Base-by-base conservation (phyloP, 495 filamentous ascomycete genomes). In the Aspergillus egyptiacus region DNA sequence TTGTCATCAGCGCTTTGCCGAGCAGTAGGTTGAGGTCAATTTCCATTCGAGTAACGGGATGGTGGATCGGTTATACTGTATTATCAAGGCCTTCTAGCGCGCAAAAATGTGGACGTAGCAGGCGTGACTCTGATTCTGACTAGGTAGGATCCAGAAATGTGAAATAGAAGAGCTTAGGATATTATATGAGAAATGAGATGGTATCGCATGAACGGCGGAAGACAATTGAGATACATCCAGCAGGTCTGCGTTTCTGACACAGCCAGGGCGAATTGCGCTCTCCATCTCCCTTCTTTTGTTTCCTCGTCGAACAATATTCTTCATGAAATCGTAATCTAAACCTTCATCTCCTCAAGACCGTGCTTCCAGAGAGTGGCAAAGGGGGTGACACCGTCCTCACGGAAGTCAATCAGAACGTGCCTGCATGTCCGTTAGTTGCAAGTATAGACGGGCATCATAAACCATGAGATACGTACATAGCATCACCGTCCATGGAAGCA, bases 391-490 rank as follows among this genome's bases (percentile, higher is more conserved):
- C 93, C 93, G 58, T 97, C 94, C 64, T 94, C 91, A 61, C 91
- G 89, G 78, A 95, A 98, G 76, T 97, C 91, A 65, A 96, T 84
- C 46, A 96, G 88, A 48, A 93, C 77, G 61, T 95, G 78, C 89
- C 89, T 95, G 53, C 19, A 22, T 40, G n/a, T 25, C 24, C 30
- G 25, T 67, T 44, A 68, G 62, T 52, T 36, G 5, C n/a, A n/a
- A n/a, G n/a, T n/a, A n/a, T 8, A n/a, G 20, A 7, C 18, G 20
- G 6, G 5, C 23, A 18, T 8, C 7, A 17, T 25, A 49, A n/a
- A 15, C 6, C 0, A 19, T 33, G 22, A 11, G 20, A 9, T 51
- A 75, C 74, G 56, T 68, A 87, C 93, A 98, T 97, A 71, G 86
- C 90, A 57, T 95, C 87, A 52, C 83, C 80, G 63, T 95, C 81